Evolutionary conservation across 2,329 filamentous ascomycete species (phyloP).

Genomic region (Colletotrichum eremochloae): DNA sequence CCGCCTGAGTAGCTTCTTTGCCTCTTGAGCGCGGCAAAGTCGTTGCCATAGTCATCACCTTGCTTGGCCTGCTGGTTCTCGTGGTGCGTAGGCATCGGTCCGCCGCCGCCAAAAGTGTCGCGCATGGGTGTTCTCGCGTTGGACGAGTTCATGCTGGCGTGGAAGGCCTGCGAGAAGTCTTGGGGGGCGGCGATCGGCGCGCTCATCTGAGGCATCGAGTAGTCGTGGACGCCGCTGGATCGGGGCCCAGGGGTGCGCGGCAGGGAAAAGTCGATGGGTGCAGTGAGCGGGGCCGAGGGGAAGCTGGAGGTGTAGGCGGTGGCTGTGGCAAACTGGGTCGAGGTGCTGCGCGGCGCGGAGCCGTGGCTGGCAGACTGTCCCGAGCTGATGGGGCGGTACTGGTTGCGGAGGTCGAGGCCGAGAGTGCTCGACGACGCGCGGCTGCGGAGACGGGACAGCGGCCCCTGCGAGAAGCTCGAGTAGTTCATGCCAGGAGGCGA

Average conservation of each 20-base stretch:
- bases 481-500: conserved; percentile 66
- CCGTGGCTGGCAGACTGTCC: conserved; percentile 49
- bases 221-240: conserved; percentile 57
- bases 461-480: conserved; percentile 60
- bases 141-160: conserved; percentile 53
- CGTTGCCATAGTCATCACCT: conserved; percentile 48
- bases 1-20: conserved; percentile 54
- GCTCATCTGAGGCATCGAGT: conserved; percentile 67
- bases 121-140: conserved; percentile 60
- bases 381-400: conserved; percentile 56
- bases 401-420: conserved; percentile 60
- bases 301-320: conserved; percentile 63
- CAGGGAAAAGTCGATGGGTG: conserved; percentile 66
- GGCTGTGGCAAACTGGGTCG: conserved; percentile 32
- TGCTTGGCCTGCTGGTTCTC: conserved; percentile 44
- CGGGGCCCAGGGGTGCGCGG: conserved; percentile 58
- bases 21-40: conserved; percentile 51
- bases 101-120: conserved; percentile 57
- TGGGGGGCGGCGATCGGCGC: conserved; percentile 66
- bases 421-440: conserved; percentile 64
- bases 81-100: conserved; percentile 42
- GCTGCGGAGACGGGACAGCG: conserved; percentile 61
- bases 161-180: conserved; percentile 65
- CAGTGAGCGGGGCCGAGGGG: conserved; percentile 66
- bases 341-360: conserved; percentile 49